Percentiles rank a stretch among this genome's conserved stretches.
Conservation (phyloP, 139 green algal species). For the Diplosphaera chodatii region DNA sequence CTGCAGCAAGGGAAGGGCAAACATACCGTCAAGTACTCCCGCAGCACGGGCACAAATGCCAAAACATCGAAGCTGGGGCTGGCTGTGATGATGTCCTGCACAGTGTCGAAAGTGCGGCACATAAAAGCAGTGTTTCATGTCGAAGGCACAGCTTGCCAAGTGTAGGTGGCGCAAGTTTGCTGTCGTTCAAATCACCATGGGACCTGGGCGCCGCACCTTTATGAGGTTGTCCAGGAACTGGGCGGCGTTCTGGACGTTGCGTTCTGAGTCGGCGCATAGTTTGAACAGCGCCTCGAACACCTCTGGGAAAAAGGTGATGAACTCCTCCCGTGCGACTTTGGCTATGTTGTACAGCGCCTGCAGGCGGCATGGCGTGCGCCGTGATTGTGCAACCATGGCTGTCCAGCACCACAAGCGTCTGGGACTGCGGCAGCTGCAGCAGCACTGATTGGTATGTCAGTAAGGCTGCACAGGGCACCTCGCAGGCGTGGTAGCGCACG, state of each 20-base stretch:
- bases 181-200: no score
- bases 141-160: no score
- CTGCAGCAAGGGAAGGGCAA: no score
- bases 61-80: slow-evolving; percentile 60
- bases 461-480: neutral
- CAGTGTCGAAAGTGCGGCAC: no score
- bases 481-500: slow-evolving; percentile 94
- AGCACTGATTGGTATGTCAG: no score
- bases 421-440: no score
- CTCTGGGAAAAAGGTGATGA: slow-evolving; percentile 85
- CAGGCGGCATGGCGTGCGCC: no score
- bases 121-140: no score
- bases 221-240: slow-evolving; percentile 90
- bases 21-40: slow-evolving; percentile 72
- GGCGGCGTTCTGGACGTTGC: slow-evolving; percentile 87
- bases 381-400: no score
- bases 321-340: slow-evolving; percentile 76
- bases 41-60: slow-evolving; percentile 81
- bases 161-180: no score
- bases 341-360: slow-evolving; percentile 96
- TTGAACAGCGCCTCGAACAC: slow-evolving; percentile 92
- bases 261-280: slow-evolving; percentile 65
- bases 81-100: slow-evolving; percentile 57
- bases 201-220: no score
- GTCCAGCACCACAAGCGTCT: no score